Conservation (phyloP, 192 early-diverging fungal species). For the Cladochytrium replicatum region DNA sequence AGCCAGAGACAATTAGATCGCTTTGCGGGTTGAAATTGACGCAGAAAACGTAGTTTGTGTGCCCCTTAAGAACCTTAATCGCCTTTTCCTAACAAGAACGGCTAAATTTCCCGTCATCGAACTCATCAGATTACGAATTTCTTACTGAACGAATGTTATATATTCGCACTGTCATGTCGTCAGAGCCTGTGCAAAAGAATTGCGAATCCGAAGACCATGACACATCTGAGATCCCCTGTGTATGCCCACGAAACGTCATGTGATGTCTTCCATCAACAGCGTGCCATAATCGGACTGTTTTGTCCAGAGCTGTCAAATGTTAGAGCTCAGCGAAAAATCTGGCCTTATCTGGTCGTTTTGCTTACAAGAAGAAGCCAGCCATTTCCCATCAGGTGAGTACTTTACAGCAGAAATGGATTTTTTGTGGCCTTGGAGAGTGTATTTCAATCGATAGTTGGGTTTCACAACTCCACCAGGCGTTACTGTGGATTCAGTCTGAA, state of each 20-base stretch:
- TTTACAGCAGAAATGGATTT: slow-evolving; percentile 92
- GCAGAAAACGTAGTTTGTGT: slow-evolving; percentile 95
- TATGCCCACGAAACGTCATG: slow-evolving; percentile 80
- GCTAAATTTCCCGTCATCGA: neutral
- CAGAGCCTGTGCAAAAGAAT: slow-evolving; percentile 79
- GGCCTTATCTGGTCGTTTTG: too few relatives aligned
- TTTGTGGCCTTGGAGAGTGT: slow-evolving; percentile 86
- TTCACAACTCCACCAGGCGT: too few relatives aligned
- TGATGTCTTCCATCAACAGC: slow-evolving; percentile 75
- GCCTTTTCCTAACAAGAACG: slow-evolving; percentile 49
- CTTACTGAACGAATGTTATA: slow-evolving; percentile 75
- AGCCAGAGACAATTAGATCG: slow-evolving; percentile 91
- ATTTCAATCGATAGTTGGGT: slow-evolving; percentile 78
- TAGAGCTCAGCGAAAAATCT: neutral
- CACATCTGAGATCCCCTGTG: slow-evolving; percentile 88
- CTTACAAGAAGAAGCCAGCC: slow-evolving; percentile 85
- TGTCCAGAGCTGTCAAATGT: slow-evolving; percentile 77
- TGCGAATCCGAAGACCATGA: slow-evolving; percentile 91
- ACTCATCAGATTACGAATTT: slow-evolving; percentile 1
- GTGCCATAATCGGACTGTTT: slow-evolving; percentile 90
- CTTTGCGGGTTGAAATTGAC: slow-evolving; percentile 93
- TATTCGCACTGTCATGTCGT: slow-evolving; percentile 91
- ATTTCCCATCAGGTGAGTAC: slow-evolving; percentile 96
- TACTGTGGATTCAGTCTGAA: too few relatives aligned
- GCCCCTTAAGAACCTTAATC: slow-evolving; percentile 73